phyloP scores from a whole-genome alignment of 139 green algal genomes.

The Micromonas pusilla region DNA sequence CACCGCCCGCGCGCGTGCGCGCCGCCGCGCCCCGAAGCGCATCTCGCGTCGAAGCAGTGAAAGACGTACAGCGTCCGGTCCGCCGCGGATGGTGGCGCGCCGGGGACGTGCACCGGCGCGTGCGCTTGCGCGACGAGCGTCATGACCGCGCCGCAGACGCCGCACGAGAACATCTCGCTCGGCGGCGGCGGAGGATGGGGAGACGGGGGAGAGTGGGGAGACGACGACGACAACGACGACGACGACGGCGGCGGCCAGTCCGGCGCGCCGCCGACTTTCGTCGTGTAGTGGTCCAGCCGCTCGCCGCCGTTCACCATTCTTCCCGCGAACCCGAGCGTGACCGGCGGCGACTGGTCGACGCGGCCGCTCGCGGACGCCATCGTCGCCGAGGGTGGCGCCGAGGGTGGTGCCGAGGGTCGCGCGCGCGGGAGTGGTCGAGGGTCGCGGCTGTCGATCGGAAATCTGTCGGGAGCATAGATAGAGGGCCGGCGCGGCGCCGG shows the following conservation, averaged over 20 bases:
- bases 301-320: background rate
- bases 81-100: too few species aligned
- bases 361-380: too few species aligned
- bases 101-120: background rate
- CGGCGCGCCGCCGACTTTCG: background rate
- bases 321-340: background rate
- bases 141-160: background rate
- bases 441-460: too few species aligned
- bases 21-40: background rate
- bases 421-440: too few species aligned
- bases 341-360: background rate
- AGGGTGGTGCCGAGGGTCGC: too few species aligned
- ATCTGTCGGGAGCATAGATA: too few species aligned
- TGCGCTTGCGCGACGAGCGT: slow-evolving; percentile 15
- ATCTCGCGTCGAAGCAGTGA: background rate
- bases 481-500: too few species aligned
- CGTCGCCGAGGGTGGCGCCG: too few species aligned
- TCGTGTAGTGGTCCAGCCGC: background rate
- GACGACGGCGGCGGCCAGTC: background rate
- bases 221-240: too few species aligned
- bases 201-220: background rate
- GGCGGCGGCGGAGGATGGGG: too few species aligned
- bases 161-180: background rate
- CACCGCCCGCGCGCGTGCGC: background rate
- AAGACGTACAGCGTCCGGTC: slow-evolving; percentile 12